Base-by-base conservation (phyloP, 164 flowering plant genomes). In the Akebia trifoliata region DNA sequence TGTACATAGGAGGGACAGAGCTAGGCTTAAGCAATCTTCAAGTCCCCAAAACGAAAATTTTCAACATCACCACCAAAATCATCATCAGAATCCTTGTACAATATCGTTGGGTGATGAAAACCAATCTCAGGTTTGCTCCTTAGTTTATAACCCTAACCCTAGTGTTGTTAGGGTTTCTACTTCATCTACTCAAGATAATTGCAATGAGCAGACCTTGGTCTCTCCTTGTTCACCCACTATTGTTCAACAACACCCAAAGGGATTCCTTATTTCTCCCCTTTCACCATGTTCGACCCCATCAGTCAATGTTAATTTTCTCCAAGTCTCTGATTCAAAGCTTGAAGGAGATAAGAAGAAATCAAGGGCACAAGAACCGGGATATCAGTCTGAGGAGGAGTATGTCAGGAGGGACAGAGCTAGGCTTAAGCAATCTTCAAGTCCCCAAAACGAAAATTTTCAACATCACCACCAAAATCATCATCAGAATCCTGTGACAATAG, bases 1-100 rank as follows among this genome's bases (percentile, higher is more conserved):
- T 68, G 91, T 90, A 26, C 97, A 90, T 38, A 77, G 95, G 51
- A 75, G 93, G 39, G 97, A 87, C 50, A 77, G 90, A 68, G 97
- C 97, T 26, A 78, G 86, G 42, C 74, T 87, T 15, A 85, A 82
- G 69, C 87, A 80, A 43, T 76, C 85, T 49, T 67, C 82, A 50
- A 60, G 0, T 56, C 50, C 59, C 21, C 59, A 60, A 42, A 45
- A 21, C 15, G 73, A 66, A 63, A 39, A n/a, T n/a, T n/a, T n/a
- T n/a, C n/a, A 34, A 59, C 54, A 17, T 44, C 74, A 57, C 43
- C 49, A 67, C 17, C 40, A n/a, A n/a, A n/a, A 62, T 56, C 47
- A n/a, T 0, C 38, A 31, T 30, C 71, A 59, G 24, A 68, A 25
- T 34, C 69, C n/a, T n/a, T n/a, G n/a, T n/a, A n/a, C n/a, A n/a